Base-by-base conservation (phyloP, 2,329 filamentous ascomycete species). In the Talaromyces marneffei region DNA sequence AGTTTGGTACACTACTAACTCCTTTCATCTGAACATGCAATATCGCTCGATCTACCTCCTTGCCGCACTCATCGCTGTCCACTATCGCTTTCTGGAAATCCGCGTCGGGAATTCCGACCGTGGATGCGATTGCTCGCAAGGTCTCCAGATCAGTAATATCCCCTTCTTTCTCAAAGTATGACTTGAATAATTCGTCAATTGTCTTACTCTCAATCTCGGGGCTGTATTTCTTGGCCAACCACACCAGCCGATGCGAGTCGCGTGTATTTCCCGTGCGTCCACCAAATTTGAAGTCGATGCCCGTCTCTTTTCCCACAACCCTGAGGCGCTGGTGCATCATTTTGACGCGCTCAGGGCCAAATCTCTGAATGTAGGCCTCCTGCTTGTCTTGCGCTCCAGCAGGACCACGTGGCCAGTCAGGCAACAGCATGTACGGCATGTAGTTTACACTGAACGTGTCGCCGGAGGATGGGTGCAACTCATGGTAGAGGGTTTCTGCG, bases 351-450 rank as follows among this genome's bases (percentile, higher is more conserved):
- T 87, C 82, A 7, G 83, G 81, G 8, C 85, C 85, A 68, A 94
- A 85, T 60, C 87, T 88, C 31, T 16, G 25, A 10, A 50, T 16
- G 46, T 50, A 50, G 10, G 6, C 81, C 61, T 77, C 76, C 70
- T 80, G 72, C 69, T 86, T 86, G 68, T 82, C 31, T 29, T 37
- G 29, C n/a, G 50, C 78, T 61, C 79, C 71, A 67, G 80, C 79
- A 0, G 72, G 68, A 53, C 71, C 76, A 48, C 78, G 78, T 0
- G 88, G 83, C 1, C 84, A 79, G 52, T 80, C 79, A 0, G 90
- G 88, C 96, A 83, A 72, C 93, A 92, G 78, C 89, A 95, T 1
- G 91, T 88, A 63, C 84, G 82, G 89, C 90, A 96, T 63, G 82
- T 53, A 53, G 9, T 9, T 83, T 14, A 89, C 84, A 52, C 80